Percentiles rank a stretch among this genome's conserved stretches.
phyloP scores from a whole-genome alignment of 805 yeast genomes.

The Komagataella mondaviorum region DNA sequence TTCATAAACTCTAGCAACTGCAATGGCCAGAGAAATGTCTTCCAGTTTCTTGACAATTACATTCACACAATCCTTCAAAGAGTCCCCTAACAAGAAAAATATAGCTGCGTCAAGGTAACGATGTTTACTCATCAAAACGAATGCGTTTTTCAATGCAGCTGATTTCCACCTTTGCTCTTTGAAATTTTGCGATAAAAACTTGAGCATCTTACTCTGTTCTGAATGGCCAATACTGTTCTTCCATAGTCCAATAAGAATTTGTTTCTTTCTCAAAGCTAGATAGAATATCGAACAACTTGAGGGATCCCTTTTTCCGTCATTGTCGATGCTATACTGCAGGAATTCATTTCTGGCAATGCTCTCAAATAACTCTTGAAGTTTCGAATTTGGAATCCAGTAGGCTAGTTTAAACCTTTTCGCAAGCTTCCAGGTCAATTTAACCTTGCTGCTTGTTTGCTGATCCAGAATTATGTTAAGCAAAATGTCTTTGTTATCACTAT shows the following conservation, averaged over 20 bases:
- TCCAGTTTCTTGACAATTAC: slow-evolving; percentile 55
- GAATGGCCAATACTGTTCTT: slow-evolving; percentile 58
- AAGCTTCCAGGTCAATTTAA: slow-evolving; percentile 42
- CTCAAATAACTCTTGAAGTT: slow-evolving; percentile 44
- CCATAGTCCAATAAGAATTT: slow-evolving; percentile 74
- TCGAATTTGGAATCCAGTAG: slow-evolving; percentile 49
- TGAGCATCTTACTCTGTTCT: slow-evolving; percentile 74
- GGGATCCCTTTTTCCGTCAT: slow-evolving; percentile 49
- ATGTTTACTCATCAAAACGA: slow-evolving; percentile 79
- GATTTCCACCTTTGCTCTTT: slow-evolving; percentile 63
- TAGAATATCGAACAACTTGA: slow-evolving; percentile 61
- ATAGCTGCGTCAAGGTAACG: slow-evolving; percentile 79
- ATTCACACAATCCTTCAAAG: slow-evolving; percentile 64
- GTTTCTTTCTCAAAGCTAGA: slow-evolving; percentile 66
- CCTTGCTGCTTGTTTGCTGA: slow-evolving; percentile 9
- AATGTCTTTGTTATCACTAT: slow-evolving; percentile 65
- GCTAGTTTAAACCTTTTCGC: slow-evolving; percentile 50
- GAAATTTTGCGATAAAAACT: slow-evolving; percentile 69
- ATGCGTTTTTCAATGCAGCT: slow-evolving; percentile 90
- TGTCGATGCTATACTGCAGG: slow-evolving; percentile 19
- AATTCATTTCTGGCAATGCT: slow-evolving; percentile 63
- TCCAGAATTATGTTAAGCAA: slow-evolving; percentile 35
- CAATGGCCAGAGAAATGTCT: slow-evolving; percentile 66
- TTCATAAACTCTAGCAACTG: slow-evolving; percentile 67
- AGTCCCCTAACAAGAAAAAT: slow-evolving; percentile 69